Percentiles rank a stretch among this genome's conserved stretches.
Conservation (phyloP, 1,284 basidiomycete genomes). For the Anthracocystis panici-leucophaei region DNA sequence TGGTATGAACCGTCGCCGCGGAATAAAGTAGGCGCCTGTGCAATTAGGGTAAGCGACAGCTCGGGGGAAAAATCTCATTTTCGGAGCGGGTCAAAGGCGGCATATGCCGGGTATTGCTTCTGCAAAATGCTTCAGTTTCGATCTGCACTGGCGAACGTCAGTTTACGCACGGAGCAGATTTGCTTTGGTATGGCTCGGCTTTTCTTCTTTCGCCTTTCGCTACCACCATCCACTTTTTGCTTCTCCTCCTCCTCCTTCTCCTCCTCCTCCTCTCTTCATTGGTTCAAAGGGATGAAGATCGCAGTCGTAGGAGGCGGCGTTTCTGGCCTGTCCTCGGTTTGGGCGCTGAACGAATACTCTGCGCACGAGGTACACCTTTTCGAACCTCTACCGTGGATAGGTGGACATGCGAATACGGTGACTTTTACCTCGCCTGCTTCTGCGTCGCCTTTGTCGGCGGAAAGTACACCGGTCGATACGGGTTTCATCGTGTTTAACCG, state of each 20-base stretch:
- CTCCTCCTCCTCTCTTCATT: background rate
- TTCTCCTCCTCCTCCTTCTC: background rate
- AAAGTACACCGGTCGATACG: slow-evolving; percentile 41
- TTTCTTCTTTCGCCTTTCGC: background rate
- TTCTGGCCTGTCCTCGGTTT: slow-evolving; percentile 81
- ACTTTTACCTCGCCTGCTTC: slow-evolving; percentile 71
- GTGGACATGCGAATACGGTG: slow-evolving; percentile 85
- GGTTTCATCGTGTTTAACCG: slow-evolving; percentile 77
- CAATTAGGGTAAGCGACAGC: too few relatives aligned
- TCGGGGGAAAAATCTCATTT: too few relatives aligned
- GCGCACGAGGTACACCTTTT: slow-evolving; percentile 84
- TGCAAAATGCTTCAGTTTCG: background rate
- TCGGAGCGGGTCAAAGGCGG: too few relatives aligned
- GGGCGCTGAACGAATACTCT: slow-evolving; percentile 84
- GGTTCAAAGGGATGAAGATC: slow-evolving; percentile 67
- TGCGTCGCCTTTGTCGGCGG: slow-evolving; percentile 12
- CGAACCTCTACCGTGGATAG: slow-evolving; percentile 78
- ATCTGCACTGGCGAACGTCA: background rate
- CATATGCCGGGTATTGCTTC: too few relatives aligned
- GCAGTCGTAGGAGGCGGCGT: slow-evolving; percentile 84
- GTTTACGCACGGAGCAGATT: background rate
- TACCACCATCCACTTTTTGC: background rate
- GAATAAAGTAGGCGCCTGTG: background rate
- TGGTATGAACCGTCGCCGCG: background rate
- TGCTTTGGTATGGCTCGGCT: background rate